Evolutionary conservation across 164 flowering plant species (phyloP).

Genomic region (Hamamelis virginiana): DNA sequence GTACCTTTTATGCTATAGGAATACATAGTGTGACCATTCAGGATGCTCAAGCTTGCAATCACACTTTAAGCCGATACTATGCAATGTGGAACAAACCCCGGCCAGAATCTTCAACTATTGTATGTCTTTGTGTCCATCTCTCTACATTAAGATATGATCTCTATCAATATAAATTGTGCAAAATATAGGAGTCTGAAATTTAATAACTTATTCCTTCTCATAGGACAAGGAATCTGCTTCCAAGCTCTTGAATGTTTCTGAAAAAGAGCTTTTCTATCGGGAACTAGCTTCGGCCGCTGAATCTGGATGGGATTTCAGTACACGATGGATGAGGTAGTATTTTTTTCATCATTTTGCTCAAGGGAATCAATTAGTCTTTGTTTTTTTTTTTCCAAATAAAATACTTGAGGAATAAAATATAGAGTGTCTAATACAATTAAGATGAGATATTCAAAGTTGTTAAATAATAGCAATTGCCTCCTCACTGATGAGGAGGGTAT

Average conservation of each 20-base stretch:
- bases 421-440: too few relatives aligned
- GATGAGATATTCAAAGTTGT: too few relatives aligned
- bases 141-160: neutral
- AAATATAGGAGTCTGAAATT: neutral
- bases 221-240: slow-evolving; percentile 79
- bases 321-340: slow-evolving; percentile 94
- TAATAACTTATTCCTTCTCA: neutral
- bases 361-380: too few relatives aligned
- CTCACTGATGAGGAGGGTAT: too few relatives aligned
- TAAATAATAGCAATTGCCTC: too few relatives aligned
- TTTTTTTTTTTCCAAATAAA: neutral
- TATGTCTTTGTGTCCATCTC: slow-evolving; percentile 27
- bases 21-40: slow-evolving; percentile 61
- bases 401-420: too few relatives aligned
- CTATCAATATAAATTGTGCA: neutral
- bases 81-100: slow-evolving; percentile 94
- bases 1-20: slow-evolving; percentile 30
- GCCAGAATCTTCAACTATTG: slow-evolving; percentile 72
- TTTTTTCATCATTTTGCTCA: too few relatives aligned
- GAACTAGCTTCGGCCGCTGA: slow-evolving; percentile 91
- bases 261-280: slow-evolving; percentile 58
- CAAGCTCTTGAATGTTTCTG: slow-evolving; percentile 39
- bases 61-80: slow-evolving; percentile 62
- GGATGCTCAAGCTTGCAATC: slow-evolving; percentile 47
- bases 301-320: slow-evolving; percentile 96